phyloP scores from a whole-genome alignment of 805 yeast species.

The Candida nitratophila region DNA sequence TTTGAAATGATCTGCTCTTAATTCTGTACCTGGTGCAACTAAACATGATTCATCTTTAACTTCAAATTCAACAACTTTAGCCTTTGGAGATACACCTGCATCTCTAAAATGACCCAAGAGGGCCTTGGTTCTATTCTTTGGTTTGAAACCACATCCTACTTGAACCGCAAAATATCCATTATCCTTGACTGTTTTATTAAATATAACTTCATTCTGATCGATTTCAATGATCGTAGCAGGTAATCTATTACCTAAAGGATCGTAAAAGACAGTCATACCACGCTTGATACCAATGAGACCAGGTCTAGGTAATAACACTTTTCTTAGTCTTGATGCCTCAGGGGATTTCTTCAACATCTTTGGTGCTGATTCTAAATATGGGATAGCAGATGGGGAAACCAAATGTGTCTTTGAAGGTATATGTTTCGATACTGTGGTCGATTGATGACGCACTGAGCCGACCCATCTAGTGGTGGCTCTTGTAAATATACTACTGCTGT shows the following conservation, averaged over 20 bases:
- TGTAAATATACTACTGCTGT: background rate
- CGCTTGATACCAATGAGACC: conserved; percentile 80
- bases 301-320: conserved; percentile 66
- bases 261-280: conserved; percentile 87
- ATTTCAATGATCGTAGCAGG: conserved; percentile 88
- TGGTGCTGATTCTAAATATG: conserved; percentile 37
- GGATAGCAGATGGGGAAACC: conserved; percentile 44
- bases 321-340: conserved; percentile 63
- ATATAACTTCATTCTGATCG: conserved; percentile 80
- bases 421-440: background rate
- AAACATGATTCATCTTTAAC: conserved; percentile 60
- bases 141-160: conserved; percentile 73
- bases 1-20: conserved; percentile 78
- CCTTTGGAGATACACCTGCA: conserved; percentile 82
- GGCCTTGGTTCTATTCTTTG: conserved; percentile 55
- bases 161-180: conserved; percentile 85
- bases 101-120: conserved; percentile 70
- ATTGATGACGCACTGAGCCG: background rate
- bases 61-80: conserved; percentile 68
- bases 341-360: conserved; percentile 60
- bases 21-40: conserved; percentile 67
- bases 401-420: background rate
- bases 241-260: conserved; percentile 55
- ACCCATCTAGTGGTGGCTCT: background rate
- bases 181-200: conserved; percentile 57